These are phyloP conservation scores for grape (Vitis vinifera) DNA, from an alignment of 164 flowering plant species.

Conservation along the genomic window DNA sequence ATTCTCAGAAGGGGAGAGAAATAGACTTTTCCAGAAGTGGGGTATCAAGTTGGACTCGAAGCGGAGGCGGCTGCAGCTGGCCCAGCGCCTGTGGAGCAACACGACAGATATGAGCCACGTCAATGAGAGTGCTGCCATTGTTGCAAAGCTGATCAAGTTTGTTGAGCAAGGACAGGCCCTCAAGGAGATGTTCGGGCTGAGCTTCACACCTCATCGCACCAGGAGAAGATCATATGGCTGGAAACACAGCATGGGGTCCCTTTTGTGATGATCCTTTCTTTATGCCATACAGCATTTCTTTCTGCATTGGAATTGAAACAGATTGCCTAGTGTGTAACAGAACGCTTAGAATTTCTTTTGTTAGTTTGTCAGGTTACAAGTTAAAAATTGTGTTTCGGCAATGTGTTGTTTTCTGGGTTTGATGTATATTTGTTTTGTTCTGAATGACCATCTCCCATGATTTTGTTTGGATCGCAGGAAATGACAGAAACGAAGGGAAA, in stretches of 20 bases:
- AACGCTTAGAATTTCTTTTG: not conserved
- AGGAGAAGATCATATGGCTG: slow-evolving; percentile 55
- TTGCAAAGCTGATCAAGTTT: slow-evolving; percentile 68
- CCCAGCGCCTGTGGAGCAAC: slow-evolving; percentile 60
- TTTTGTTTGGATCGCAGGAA: no score
- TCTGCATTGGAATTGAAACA: not conserved
- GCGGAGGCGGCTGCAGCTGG: slow-evolving; percentile 68
- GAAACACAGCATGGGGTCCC: slow-evolving; percentile 44
- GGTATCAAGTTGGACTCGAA: slow-evolving; percentile 66
- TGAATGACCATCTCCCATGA: no score
- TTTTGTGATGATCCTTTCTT: slow-evolving; percentile 27
- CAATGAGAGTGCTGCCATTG: slow-evolving; percentile 69
- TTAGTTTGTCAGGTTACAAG: not conserved
- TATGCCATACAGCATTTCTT: slow-evolving; percentile 4
- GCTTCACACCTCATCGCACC: slow-evolving; percentile 56
- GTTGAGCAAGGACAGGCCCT: slow-evolving; percentile 59
- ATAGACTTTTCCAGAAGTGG: slow-evolving; percentile 64
- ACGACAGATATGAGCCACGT: slow-evolving; percentile 57
- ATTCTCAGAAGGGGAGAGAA: slow-evolving; percentile 62
- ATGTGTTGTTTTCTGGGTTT: no score
- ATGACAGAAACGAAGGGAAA: no score
- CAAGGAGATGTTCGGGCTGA: slow-evolving; percentile 95
- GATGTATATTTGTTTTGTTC: no score
- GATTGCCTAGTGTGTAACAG: not conserved
- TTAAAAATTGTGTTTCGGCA: not conserved